Conservation (phyloP, 768 basidiomycete species). For the Tricholoma furcatifolium region DNA sequence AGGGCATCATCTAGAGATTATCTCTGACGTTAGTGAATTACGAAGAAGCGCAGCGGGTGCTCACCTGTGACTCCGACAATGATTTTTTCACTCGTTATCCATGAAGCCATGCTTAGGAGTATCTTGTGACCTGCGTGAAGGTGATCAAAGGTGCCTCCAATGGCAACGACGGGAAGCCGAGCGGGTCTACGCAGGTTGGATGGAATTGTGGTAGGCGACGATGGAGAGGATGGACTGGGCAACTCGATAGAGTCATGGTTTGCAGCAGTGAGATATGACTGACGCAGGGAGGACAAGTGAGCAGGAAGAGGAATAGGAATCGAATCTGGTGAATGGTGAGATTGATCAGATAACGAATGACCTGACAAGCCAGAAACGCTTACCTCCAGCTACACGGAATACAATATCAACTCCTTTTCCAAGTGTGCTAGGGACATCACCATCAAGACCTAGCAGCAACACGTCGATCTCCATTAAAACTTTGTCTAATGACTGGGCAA, state of each 20-base stretch:
- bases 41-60: conserved; percentile 16
- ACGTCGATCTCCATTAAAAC: conserved; percentile 80
- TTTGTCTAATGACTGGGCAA: conserved; percentile 64
- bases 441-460: conserved; percentile 58
- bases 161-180: conserved; percentile 66
- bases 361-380: conserved; percentile 12
- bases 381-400: conserved; percentile 50
- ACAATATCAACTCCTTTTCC: conserved; percentile 44
- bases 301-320: conserved; percentile 42
- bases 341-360: background rate
- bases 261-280: conserved; percentile 33
- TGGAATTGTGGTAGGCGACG: conserved; percentile 1
- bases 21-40: conserved; percentile 7
- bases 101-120: conserved; percentile 87
- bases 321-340: conserved; percentile 29
- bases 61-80: conserved; percentile 88
- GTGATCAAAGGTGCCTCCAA: conserved; percentile 98
- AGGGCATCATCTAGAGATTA: conserved; percentile 59
- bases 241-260: conserved; percentile 13
- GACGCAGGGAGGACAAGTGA: conserved; percentile 36
- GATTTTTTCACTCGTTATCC: conserved; percentile 75
- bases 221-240: background rate
- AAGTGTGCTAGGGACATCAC: conserved; percentile 40
- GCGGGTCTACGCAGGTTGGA: conserved; percentile 17
- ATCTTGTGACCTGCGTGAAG: conserved; percentile 98